Conservation (phyloP, 2,329 filamentous ascomycete genomes). For the Fusarium sp. region DNA sequence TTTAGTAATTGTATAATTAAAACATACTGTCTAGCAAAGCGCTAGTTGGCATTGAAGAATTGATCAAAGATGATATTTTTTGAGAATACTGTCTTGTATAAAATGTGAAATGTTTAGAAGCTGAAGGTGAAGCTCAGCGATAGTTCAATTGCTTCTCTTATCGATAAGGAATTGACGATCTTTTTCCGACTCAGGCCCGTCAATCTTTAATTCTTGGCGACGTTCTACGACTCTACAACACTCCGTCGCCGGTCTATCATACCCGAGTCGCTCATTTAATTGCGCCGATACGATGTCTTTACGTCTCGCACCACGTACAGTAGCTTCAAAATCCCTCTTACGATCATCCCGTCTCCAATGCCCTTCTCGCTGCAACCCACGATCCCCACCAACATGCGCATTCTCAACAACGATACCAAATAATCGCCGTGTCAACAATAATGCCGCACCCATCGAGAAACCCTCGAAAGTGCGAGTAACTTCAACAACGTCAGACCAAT, state of each 20-base stretch:
- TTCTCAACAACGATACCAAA: conserved; percentile 17
- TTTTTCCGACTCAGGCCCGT: conserved; percentile 5
- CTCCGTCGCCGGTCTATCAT: neutral
- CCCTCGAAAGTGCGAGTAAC: neutral
- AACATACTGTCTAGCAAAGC: conserved; percentile 2
- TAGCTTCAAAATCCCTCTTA: neutral
- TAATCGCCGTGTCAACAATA: neutral
- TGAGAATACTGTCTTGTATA: neutral
- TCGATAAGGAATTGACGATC: conserved; percentile 33
- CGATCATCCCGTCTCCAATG: neutral
- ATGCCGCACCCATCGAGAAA: neutral
- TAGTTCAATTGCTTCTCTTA: conserved; percentile 13
- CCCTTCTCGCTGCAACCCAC: neutral
- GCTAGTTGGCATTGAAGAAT: conserved; percentile 4
- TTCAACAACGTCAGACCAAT: neutral
- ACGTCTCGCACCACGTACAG: neutral
- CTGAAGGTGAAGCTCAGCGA: neutral
- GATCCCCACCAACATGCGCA: conserved; percentile 6
- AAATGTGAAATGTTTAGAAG: neutral
- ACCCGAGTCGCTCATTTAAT: neutral
- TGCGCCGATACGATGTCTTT: conserved; percentile 6
- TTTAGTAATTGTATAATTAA: conserved; percentile 36
- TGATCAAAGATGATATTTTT: neutral
- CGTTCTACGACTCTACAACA: neutral
- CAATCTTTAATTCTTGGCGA: conserved; percentile 1